phyloP scores from a whole-genome alignment of 1,139 yeast genomes.

The Pichia sp. region DNA sequence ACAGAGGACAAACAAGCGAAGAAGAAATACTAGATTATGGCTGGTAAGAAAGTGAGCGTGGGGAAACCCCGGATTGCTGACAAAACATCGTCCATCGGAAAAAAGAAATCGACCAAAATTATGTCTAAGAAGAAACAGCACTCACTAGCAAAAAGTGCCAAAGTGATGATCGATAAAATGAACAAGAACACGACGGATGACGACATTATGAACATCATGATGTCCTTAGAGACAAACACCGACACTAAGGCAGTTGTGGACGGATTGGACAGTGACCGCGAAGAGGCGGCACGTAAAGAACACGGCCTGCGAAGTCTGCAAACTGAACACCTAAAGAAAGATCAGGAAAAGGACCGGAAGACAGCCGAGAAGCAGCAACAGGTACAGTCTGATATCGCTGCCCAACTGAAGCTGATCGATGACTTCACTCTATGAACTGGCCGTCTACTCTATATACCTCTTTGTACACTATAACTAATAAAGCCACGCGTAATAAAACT shows the following conservation, averaged over 20 bases:
- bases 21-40: too few species aligned
- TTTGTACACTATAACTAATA: too few species aligned
- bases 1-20: too few species aligned
- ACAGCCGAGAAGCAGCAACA: slow-evolving; percentile 36
- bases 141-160: slow-evolving; percentile 10
- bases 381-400: slow-evolving; percentile 44
- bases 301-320: slow-evolving; percentile 27
- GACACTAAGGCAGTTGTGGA: slow-evolving; percentile 13
- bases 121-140: slow-evolving; percentile 14
- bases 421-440: slow-evolving; percentile 7
- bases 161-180: slow-evolving; percentile 35
- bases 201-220: slow-evolving; percentile 30
- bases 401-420: slow-evolving; percentile 50
- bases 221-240: slow-evolving; percentile 11
- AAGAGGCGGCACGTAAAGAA: slow-evolving; percentile 3
- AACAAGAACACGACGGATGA: slow-evolving; percentile 31
- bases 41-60: too few species aligned
- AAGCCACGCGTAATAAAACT: too few species aligned
- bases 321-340: slow-evolving; percentile 19
- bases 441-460: background rate
- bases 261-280: slow-evolving; percentile 16
- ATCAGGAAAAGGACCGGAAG: slow-evolving; percentile 37
- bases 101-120: slow-evolving; percentile 2
- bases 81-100: background rate
- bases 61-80: background rate